Conservation (phyloP, 129 eudicot genomes). For the Escallonia rubra region DNA sequence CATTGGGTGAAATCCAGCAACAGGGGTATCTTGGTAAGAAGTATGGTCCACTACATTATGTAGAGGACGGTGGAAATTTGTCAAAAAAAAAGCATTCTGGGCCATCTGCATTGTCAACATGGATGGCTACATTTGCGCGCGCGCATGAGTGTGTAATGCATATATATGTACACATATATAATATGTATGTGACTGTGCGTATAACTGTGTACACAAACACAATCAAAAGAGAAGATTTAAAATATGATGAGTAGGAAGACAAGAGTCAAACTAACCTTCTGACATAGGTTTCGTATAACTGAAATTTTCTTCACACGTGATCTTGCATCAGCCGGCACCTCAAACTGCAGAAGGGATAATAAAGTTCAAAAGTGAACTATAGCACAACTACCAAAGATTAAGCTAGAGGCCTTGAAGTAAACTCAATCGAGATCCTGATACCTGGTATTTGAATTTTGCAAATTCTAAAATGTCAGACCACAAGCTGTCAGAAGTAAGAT, state of each 20-base stretch:
- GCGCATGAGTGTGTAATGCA: no score
- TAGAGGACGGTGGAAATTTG: no score
- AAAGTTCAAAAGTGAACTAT: not conserved
- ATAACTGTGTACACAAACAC: no score
- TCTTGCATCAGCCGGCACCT: slow-evolving; percentile 82
- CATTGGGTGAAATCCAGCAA: no score
- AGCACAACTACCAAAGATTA: not conserved
- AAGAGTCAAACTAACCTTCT: slow-evolving; percentile 48
- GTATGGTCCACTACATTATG: no score
- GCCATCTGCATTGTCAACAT: no score
- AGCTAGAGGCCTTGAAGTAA: not conserved
- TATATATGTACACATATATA: no score
- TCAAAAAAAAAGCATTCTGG: no score
- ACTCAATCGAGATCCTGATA: slow-evolving; percentile 12
- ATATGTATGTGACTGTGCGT: no score
- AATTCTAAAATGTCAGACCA: slow-evolving; percentile 83
- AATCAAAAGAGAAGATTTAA: not conserved
- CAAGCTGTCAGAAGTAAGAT: slow-evolving; percentile 60
- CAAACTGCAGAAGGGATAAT: slow-evolving; percentile 53
- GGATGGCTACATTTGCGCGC: no score
- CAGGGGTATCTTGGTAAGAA: no score
- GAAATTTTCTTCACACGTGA: slow-evolving; percentile 73
- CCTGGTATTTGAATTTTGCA: slow-evolving; percentile 93
- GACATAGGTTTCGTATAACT: slow-evolving; percentile 86
- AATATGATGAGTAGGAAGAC: not conserved